phyloP scores from a whole-genome alignment of 495 filamentous ascomycete genomes.

The Neurospora sp. region DNA sequence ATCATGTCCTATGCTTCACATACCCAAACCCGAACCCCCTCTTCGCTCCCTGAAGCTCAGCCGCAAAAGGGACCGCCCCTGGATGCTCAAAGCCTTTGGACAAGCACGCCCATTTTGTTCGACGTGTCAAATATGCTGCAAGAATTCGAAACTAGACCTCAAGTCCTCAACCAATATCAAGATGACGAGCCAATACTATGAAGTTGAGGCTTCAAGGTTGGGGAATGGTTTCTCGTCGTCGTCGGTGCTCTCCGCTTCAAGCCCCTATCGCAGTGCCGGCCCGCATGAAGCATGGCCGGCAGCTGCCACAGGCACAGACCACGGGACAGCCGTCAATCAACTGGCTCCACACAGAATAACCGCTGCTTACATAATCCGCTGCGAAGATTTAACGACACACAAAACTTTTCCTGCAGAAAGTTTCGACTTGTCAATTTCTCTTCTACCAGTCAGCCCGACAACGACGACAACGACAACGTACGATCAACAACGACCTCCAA shows the following conservation, averaged over 20 bases:
- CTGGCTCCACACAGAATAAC: not conserved
- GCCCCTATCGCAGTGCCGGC: not conserved
- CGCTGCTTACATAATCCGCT: not conserved
- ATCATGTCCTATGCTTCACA: not conserved
- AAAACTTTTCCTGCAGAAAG: not conserved
- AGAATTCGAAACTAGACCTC: not conserved
- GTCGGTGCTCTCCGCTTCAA: not conserved
- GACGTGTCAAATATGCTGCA: not conserved
- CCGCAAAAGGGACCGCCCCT: not conserved
- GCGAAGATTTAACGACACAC: not conserved
- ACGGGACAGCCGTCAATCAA: not conserved
- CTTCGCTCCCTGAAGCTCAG: not conserved
- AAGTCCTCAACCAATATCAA: not conserved
- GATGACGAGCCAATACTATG: not conserved
- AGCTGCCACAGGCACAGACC: not conserved
- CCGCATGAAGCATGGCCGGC: not conserved
- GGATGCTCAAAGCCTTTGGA: not conserved
- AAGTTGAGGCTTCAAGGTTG: not conserved
- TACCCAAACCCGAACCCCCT: not conserved
- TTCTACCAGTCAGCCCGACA: not conserved
- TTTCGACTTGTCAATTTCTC: not conserved
- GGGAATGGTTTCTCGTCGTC: not conserved
- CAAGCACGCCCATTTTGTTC: not conserved
- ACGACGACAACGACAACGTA: not conserved
- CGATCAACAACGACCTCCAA: not conserved